Conservation (phyloP, 208 protist species). For the Angomonas deanei region DNA sequence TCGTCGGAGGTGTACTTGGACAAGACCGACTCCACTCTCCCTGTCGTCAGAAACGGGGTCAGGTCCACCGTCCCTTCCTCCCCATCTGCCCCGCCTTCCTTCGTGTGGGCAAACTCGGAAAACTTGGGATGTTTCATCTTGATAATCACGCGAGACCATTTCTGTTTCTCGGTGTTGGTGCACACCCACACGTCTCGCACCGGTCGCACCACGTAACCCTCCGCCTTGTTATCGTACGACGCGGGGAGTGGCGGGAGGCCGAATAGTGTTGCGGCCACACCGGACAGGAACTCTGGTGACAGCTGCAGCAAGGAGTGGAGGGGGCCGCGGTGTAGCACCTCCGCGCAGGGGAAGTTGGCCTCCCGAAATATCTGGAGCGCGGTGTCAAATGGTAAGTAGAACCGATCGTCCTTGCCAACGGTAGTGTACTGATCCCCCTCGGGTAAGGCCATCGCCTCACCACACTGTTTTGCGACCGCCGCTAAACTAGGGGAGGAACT, state of each 20-base stretch:
- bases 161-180: neutral
- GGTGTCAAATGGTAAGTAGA: conserved; percentile 14
- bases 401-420: conserved; percentile 12
- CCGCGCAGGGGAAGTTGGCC: conserved; percentile 8
- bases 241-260: neutral
- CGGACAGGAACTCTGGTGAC: conserved; percentile 6
- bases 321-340: conserved; percentile 6
- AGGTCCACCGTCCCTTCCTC: neutral
- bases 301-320: conserved; percentile 1
- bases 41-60: conserved; percentile 13
- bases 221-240: conserved; percentile 21
- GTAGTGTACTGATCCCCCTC: neutral
- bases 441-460: no score
- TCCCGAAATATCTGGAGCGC: conserved; percentile 6
- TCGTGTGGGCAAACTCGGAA: conserved; percentile 13
- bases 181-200: conserved; percentile 15
- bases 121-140: conserved; percentile 25
- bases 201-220: conserved; percentile 22
- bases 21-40: conserved; percentile 17
- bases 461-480: neutral
- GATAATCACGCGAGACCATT: conserved; percentile 16
- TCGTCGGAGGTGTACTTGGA: conserved; percentile 20
- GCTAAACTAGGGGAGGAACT: neutral
- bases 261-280: neutral
- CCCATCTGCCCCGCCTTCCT: neutral